phyloP scores from a whole-genome alignment of 768 basidiomycete species.

The Ephemerocybe angulata region DNA sequence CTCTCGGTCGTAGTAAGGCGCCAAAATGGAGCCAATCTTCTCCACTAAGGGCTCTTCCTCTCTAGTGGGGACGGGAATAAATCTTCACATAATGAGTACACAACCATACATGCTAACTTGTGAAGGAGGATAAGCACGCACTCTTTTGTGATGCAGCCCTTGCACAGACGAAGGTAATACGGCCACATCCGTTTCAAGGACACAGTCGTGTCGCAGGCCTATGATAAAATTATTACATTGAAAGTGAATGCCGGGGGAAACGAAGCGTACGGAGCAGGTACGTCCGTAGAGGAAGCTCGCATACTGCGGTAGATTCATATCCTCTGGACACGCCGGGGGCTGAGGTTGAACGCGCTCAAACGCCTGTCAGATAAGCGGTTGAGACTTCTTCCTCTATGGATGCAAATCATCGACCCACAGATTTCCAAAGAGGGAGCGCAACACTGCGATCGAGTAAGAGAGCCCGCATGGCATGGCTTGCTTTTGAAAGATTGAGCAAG shows the following conservation, averaged over 20 bases:
- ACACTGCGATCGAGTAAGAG: constrained; percentile 26
- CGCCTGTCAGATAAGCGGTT: constrained; percentile 14
- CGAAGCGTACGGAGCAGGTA: not conserved
- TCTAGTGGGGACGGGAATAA: not conserved
- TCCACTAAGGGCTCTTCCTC: too few relatives aligned
- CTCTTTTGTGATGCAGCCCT: not conserved
- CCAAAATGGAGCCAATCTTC: too few relatives aligned
- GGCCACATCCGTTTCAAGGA: not conserved
- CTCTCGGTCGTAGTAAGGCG: too few relatives aligned
- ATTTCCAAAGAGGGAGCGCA: constrained; percentile 29
- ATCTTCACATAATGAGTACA: not conserved
- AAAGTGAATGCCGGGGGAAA: not conserved
- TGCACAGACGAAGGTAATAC: not conserved
- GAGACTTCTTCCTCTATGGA: not conserved
- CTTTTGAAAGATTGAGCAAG: constrained; percentile 36
- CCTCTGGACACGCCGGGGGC: constrained; percentile 24
- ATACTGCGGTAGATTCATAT: constrained; percentile 30
- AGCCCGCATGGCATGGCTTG: constrained; percentile 31
- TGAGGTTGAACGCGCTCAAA: constrained; percentile 18
- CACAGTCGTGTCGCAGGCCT: not conserved
- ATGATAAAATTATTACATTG: not conserved
- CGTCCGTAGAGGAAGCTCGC: constrained; percentile 31
- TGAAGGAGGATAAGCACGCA: not conserved
- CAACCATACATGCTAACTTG: not conserved
- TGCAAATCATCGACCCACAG: constrained; percentile 13